Evolutionary conservation across 208 protist genomes (phyloP).

Genomic region (Wallacemonas sp.): DNA sequence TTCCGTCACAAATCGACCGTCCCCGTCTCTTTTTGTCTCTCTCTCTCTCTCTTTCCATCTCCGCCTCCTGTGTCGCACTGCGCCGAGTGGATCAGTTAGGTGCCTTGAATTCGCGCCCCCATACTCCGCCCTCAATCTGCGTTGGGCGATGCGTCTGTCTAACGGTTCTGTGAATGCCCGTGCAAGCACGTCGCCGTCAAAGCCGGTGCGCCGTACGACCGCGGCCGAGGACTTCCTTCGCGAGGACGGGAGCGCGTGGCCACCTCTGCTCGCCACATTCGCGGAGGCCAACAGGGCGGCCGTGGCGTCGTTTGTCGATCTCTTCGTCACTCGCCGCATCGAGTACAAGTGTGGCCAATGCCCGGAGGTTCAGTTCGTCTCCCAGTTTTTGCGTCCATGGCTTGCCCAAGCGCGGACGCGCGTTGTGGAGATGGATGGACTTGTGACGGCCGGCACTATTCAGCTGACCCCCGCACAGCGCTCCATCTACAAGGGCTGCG

Average conservation of each 20-base stretch:
- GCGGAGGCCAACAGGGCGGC: conserved; percentile 18
- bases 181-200: conserved; percentile 5
- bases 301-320: conserved; percentile 25
- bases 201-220: not conserved
- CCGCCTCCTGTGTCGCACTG: too few species aligned
- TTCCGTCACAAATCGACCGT: not conserved
- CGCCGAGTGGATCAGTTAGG: too few species aligned
- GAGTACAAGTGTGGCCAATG: conserved; percentile 46
- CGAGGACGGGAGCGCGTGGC: conserved; percentile 19
- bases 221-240: conserved; percentile 11
- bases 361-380: conserved; percentile 12
- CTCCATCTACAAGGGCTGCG: conserved; percentile 15
- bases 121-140: too few species aligned
- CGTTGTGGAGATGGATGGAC: not conserved
- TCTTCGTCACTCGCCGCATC: conserved; percentile 35
- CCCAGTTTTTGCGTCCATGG: conserved; percentile 27
- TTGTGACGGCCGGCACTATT: not conserved
- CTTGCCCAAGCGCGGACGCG: conserved; percentile 20
- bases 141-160: conserved; percentile 27
- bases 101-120: too few species aligned
- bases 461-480: conserved; percentile 18
- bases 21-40: not conserved
- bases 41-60: not conserved
- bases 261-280: conserved; percentile 34
- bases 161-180: conserved; percentile 17